Percentiles rank a stretch among this genome's conserved stretches.
Conservation (phyloP, 495 filamentous ascomycete species). For the Penicillium pancosmium region DNA sequence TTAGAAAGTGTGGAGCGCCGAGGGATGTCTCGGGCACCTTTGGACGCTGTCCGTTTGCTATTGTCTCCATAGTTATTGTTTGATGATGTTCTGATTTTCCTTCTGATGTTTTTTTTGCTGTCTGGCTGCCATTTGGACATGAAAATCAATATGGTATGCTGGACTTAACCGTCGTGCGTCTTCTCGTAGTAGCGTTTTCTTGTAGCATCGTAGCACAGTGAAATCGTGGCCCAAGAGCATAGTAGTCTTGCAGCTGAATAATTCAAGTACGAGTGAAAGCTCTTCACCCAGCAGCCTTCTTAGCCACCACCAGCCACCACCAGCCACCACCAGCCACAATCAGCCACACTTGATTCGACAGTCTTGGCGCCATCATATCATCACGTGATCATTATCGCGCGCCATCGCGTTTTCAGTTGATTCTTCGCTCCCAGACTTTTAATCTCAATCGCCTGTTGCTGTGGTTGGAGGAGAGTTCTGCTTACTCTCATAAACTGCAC, state of each 20-base stretch:
- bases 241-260: background rate
- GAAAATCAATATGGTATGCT: conserved; percentile 40
- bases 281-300: background rate
- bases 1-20: conserved; percentile 24
- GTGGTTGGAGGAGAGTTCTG: conserved; percentile 12
- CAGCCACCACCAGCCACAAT: no score
- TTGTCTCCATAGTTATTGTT: conserved; percentile 28
- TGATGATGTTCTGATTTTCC: conserved; percentile 19
- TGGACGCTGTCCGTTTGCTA: conserved; percentile 30
- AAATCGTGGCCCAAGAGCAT: background rate
- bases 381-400: conserved; percentile 26
- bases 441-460: conserved; percentile 4
- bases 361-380: background rate
- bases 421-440: conserved; percentile 13
- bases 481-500: background rate
- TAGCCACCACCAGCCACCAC: no score
- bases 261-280: background rate
- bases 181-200: background rate
- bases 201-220: background rate
- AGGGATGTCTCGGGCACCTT: conserved; percentile 22
- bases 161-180: conserved; percentile 4
- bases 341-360: background rate
- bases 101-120: conserved; percentile 16
- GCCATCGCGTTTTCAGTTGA: conserved; percentile 22
- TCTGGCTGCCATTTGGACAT: conserved; percentile 37